Conservation (phyloP, 345 rosid genomes). For the Rhodamnia rubescens region DNA sequence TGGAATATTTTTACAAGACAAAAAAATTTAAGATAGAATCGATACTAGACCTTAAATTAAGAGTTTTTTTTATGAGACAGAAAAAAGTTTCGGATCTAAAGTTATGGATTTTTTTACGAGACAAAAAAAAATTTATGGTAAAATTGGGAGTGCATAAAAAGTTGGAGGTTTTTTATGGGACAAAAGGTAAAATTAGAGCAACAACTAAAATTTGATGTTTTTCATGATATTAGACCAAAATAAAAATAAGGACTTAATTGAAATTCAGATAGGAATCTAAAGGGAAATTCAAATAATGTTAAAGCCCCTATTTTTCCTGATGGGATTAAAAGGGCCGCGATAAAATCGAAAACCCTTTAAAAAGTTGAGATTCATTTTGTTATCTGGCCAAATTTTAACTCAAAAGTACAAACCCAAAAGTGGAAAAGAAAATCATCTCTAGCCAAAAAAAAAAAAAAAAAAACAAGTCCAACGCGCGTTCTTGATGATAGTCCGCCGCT, state of each 20-base stretch:
- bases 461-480: not conserved
- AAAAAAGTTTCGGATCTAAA: no score
- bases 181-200: no score
- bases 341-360: not conserved
- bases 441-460: no score
- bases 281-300: not conserved
- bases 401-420: not conserved
- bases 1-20: no score
- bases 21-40: no score
- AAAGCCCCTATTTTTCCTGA: not conserved
- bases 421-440: not conserved
- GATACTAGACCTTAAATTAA: no score
- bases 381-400: not conserved
- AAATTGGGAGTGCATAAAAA: no score
- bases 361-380: not conserved
- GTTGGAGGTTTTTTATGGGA: no score
- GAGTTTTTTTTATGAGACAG: no score
- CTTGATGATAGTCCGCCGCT: not conserved
- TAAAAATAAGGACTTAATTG: not conserved
- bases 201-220: no score
- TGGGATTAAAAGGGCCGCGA: not conserved
- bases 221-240: not conserved
- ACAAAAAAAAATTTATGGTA: no score
- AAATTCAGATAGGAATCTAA: not conserved
- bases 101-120: no score